Evolutionary conservation across 495 filamentous ascomycete species (phyloP).

Genomic region (Pseudevernia furfuracea): DNA sequence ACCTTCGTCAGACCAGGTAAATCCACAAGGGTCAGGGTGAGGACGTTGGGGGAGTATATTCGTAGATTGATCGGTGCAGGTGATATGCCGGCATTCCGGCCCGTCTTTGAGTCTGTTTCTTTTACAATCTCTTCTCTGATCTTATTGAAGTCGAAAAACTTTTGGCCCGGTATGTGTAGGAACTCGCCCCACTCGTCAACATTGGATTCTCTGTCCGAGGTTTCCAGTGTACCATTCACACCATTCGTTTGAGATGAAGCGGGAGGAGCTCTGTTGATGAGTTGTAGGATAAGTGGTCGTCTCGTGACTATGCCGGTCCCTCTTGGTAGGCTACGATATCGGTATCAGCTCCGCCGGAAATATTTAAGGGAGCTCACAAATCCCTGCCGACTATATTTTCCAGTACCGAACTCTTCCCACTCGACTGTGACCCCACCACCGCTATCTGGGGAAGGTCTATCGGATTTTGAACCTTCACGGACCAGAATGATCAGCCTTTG

Average conservation of each 20-base stretch:
- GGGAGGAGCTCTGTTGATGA: constrained; percentile 75
- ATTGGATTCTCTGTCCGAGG: constrained; percentile 78
- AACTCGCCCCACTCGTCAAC: constrained; percentile 98
- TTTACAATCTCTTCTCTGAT: constrained; percentile 96
- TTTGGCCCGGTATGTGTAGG: constrained; percentile 94
- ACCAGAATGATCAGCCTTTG: constrained; percentile 15
- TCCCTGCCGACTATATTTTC: constrained; percentile 99
- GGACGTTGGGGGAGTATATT: constrained; percentile 96
- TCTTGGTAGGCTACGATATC: constrained; percentile 70
- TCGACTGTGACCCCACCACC: constrained; percentile 97
- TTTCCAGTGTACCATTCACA: constrained; percentile 59
- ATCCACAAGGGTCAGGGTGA: constrained; percentile 96
- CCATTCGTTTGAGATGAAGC: constrained; percentile 62
- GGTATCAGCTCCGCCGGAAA: constrained; percentile 18
- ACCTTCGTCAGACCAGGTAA: constrained; percentile 96
- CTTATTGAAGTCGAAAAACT: constrained; percentile 99
- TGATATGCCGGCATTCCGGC: constrained; percentile 92
- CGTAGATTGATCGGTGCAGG: constrained; percentile 92
- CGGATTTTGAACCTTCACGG: constrained; percentile 78
- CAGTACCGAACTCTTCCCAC: constrained; percentile 98
- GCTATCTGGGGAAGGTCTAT: constrained; percentile 99
- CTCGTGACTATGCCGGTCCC: constrained; percentile 97
- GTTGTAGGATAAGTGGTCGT: constrained; percentile 91
- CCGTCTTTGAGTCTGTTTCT: constrained; percentile 95
- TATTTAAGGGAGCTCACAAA: constrained; percentile 59